Percentiles rank a stretch among this genome's conserved stretches.
phyloP scores from a whole-genome alignment of 352 stramenopile genomes.

The Pythium insidiosum region DNA sequence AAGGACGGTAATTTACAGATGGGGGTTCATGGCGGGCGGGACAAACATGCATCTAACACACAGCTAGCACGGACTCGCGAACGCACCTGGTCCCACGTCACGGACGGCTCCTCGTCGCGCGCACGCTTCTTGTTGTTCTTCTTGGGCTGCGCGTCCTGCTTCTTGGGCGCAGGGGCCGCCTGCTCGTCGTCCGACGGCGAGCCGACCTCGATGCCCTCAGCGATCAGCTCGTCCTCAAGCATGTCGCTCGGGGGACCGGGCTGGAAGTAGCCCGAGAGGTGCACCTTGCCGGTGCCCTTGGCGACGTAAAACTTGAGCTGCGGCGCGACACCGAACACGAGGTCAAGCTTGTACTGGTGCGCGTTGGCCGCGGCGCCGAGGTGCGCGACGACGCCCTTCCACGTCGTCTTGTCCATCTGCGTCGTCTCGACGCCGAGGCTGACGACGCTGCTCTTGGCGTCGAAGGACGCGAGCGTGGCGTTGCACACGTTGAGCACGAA shows the following conservation, averaged over 20 bases:
- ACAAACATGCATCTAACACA: no score
- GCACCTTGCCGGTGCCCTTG: slow-evolving; percentile 46
- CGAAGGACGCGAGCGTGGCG: slow-evolving; percentile 18
- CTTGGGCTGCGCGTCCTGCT: not conserved
- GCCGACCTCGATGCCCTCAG: slow-evolving; percentile 9
- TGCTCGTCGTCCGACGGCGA: slow-evolving; percentile 1
- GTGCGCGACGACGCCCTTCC: slow-evolving; percentile 62
- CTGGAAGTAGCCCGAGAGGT: slow-evolving; percentile 82
- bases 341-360: slow-evolving; percentile 69
- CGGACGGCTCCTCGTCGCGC: slow-evolving; percentile 32
- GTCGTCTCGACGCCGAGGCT: slow-evolving; percentile 52
- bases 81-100: slow-evolving; percentile 54
- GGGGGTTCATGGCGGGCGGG: no score
- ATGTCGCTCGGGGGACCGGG: slow-evolving; percentile 36
- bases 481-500: slow-evolving; percentile 34
- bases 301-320: slow-evolving; percentile 76
- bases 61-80: not conserved
- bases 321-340: slow-evolving; percentile 47
- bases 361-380: slow-evolving; percentile 31
- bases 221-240: slow-evolving; percentile 22
- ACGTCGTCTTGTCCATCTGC: slow-evolving; percentile 51
- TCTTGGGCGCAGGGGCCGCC: not conserved
- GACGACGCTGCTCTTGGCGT: slow-evolving; percentile 15
- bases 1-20: slow-evolving; percentile 63
- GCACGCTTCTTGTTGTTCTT: slow-evolving; percentile 70